Evolutionary conservation across 192 early-diverging fungal genomes (phyloP).

Genomic region (Funneliformis mosseae): DNA sequence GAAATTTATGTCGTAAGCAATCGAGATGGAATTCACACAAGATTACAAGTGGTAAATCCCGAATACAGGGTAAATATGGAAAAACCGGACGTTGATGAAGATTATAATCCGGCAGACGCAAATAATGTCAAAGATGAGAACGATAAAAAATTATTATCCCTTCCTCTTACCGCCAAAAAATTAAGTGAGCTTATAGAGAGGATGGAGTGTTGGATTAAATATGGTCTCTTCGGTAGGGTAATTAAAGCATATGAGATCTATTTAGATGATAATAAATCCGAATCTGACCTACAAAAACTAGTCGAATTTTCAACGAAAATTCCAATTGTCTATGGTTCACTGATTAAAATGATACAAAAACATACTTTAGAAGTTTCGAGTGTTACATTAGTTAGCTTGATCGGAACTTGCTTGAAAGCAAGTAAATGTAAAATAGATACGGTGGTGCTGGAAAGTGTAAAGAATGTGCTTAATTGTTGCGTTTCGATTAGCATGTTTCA

Average conservation of each 20-base stretch:
- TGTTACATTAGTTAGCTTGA: neutral
- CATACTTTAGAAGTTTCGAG: neutral
- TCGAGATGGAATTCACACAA: neutral
- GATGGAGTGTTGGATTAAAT: neutral
- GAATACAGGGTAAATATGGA: neutral
- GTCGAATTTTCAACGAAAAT: neutral
- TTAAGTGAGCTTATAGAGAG: neutral
- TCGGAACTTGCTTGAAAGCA: neutral
- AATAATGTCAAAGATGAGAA: neutral
- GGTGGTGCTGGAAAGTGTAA: neutral
- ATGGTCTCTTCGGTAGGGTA: neutral
- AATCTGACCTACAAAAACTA: neutral
- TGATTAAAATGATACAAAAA: neutral
- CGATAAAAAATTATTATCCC: neutral
- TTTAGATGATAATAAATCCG: neutral
- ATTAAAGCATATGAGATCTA: neutral
- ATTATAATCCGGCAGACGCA: neutral
- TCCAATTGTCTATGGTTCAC: neutral
- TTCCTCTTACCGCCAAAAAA: neutral
- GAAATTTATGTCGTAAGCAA: slow-evolving; percentile 8
- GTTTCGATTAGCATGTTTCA: neutral
- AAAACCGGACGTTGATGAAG: neutral
- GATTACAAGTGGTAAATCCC: neutral
- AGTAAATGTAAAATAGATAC: neutral
- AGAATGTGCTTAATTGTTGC: neutral